Conservation (phyloP, 2,329 filamentous ascomycete species). For the Trichoderma gracile region DNA sequence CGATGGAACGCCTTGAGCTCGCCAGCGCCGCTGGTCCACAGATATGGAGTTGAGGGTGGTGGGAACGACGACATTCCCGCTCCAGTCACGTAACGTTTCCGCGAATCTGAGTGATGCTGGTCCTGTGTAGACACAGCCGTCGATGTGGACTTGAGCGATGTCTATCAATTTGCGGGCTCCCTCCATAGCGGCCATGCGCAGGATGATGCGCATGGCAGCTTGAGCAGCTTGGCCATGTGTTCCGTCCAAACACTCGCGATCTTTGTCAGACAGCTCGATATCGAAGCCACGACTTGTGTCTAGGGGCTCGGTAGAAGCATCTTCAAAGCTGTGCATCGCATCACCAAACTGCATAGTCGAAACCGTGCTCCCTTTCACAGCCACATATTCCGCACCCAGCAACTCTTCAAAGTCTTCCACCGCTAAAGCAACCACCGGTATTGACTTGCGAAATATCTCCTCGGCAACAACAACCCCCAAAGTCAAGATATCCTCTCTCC, state of each 20-base stretch:
- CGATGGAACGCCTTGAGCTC: conserved; percentile 38
- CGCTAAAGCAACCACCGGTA: conserved; percentile 42
- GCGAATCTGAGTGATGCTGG: conserved; percentile 42
- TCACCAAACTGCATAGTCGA: background rate
- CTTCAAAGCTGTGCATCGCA: background rate
- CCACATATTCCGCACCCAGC: background rate
- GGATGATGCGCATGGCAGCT: conserved; percentile 42
- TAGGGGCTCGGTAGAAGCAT: background rate
- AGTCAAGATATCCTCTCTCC: conserved; percentile 47
- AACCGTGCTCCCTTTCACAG: background rate
- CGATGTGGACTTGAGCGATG: conserved; percentile 46
- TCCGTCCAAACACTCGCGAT: conserved; percentile 36
- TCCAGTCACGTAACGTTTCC: conserved; percentile 37
- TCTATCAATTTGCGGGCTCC: conserved; percentile 39
- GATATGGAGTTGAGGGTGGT: conserved; percentile 48
- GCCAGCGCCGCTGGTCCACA: conserved; percentile 45
- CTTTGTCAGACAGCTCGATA: conserved; percentile 26
- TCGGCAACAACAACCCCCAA: conserved; percentile 47
- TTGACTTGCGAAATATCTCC: conserved; percentile 42
- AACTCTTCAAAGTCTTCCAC: conserved; percentile 27
- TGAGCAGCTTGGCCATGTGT: conserved; percentile 37
- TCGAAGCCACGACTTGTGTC: background rate
- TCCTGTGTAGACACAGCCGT: conserved; percentile 47
- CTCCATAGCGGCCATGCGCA: conserved; percentile 41
- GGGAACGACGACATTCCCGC: conserved; percentile 41